Conservation (phyloP, 202 grass and related monocot genomes). For the Setaria italica region DNA sequence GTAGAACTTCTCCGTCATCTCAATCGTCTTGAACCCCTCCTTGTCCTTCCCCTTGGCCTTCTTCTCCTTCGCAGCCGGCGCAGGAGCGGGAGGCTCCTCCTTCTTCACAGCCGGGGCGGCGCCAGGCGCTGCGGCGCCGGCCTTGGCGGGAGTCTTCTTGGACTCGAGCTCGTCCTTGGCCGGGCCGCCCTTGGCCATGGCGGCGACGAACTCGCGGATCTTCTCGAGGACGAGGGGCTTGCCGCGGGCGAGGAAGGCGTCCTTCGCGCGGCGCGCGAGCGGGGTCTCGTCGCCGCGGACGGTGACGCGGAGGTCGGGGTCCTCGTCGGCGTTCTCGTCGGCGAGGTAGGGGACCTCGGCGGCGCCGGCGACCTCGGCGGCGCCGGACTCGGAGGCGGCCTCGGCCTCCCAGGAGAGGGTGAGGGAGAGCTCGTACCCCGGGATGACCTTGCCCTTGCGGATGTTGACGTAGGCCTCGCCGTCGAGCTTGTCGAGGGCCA, state of each 20-base stretch:
- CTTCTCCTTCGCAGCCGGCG: conserved; percentile 50
- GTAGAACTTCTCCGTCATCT: conserved; percentile 87
- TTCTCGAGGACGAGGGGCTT: conserved; percentile 58
- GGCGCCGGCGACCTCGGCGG: too few species aligned
- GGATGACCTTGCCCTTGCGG: conserved; percentile 97
- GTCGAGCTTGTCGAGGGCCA: conserved; percentile 79
- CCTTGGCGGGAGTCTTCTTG: conserved; percentile 60
- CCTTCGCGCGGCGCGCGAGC: conserved; percentile 78
- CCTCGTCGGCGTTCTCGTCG: conserved; percentile 94
- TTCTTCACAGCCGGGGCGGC: conserved; percentile 16
- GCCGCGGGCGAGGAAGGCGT: conserved; percentile 70
- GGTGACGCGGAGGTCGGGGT: conserved; percentile 79
- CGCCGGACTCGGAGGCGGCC: too few species aligned
- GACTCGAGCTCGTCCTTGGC: conserved; percentile 81
- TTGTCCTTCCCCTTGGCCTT: conserved; percentile 61
- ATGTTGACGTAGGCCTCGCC: conserved; percentile 98
- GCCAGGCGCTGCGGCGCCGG: neutral
- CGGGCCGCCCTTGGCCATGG: conserved; percentile 78
- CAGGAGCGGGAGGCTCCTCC: conserved; percentile 13
- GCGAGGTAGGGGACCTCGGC: neutral
- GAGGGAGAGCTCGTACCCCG: neutral
- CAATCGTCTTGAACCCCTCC: conserved; percentile 90
- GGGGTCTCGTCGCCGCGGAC: conserved; percentile 80
- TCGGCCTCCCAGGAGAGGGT: too few species aligned
- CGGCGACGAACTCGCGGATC: too few species aligned